Percentiles rank a stretch among this genome's conserved stretches.
These are phyloP conservation scores for Globisporangium emineosum DNA, from an alignment of 352 stramenopile genomes.

Conservation along the genomic window DNA sequence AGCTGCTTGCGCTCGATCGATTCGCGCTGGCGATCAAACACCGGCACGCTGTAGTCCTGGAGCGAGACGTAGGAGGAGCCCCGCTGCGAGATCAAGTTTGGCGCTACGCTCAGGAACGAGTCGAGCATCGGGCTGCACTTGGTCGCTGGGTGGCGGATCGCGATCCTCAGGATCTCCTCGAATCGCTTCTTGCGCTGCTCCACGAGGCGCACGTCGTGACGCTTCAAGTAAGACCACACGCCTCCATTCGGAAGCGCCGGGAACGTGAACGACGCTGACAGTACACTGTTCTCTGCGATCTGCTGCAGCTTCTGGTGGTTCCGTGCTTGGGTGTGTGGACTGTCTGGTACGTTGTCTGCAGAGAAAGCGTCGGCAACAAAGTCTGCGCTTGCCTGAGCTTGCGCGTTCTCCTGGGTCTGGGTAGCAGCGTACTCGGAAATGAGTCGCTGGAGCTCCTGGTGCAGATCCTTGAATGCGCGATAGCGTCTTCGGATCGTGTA, in stretches of 20 bases:
- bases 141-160: slow-evolving; percentile 72
- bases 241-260: slow-evolving; percentile 59
- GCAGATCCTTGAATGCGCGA: slow-evolving; percentile 74
- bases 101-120: slow-evolving; percentile 72
- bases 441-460: slow-evolving; percentile 61
- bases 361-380: slow-evolving; percentile 20
- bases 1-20: slow-evolving; percentile 74
- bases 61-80: slow-evolving; percentile 53
- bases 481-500: slow-evolving; percentile 86
- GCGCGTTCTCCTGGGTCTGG: not conserved
- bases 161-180: slow-evolving; percentile 78
- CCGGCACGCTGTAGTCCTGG: slow-evolving; percentile 64
- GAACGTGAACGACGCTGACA: slow-evolving; percentile 35
- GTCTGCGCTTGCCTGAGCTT: not conserved
- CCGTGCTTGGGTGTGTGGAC: slow-evolving; percentile 26
- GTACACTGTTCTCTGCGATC: slow-evolving; percentile 26
- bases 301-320: slow-evolving; percentile 24
- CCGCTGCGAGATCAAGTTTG: slow-evolving; percentile 41
- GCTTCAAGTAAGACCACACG: slow-evolving; percentile 81
- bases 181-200: slow-evolving; percentile 81
- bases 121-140: slow-evolving; percentile 61
- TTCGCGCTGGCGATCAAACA: slow-evolving; percentile 71
- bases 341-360: slow-evolving; percentile 20
- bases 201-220: slow-evolving; percentile 72
- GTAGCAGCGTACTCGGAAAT: slow-evolving; percentile 31